Base-by-base conservation (phyloP, 2,329 filamentous ascomycete genomes). In the Gaeumannomyces tritici region DNA sequence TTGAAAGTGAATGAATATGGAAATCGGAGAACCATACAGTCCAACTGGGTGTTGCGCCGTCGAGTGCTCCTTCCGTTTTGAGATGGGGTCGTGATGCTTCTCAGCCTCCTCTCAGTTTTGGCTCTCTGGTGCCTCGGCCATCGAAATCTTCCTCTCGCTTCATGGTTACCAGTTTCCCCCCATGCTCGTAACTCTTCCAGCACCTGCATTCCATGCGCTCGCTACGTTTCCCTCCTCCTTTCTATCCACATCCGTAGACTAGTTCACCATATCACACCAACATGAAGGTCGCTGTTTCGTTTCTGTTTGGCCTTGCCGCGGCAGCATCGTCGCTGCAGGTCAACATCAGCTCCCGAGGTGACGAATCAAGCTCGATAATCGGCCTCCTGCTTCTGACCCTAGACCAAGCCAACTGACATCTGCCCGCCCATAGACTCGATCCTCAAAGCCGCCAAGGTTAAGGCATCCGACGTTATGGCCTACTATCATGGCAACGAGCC, bases 401-500 rank as follows among this genome's bases (percentile, higher is more conserved):
- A n/a, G 42, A 1, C 42, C 21, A 5, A 6, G 42, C 21, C 42
- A 51, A 11, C 42, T 51, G 42, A 51, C 42, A 51, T 5, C n/a
- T 12, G 35, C 35, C 18, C 35, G 35, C 15, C 35, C 18, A 2
- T 12, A 56, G 55, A 56, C 26, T 56, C 55, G 55, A 56, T 56
- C 24, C 26, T 56, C 11, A 8, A 28, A 2, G 55, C 26, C 28
- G 55, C 28, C 55, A 56, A 24, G 55, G 5, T 24, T 26, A 56
- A 56, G n/a, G 69, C 68, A 1, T 58, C 64, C 26, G 66, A 68
- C 54, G 13, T 69, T 24, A 66, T 70, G 55, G 66, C 63, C 0
- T 67, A 66, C n/a, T 71, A 71, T 55, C 51, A 66, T 6, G 69
- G 69, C 12, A 66, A 70, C 31, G 62, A 71, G 26, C 56, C 64